phyloP scores from a whole-genome alignment of 78 protist species.

The Dictyostelium firmibasis region DNA sequence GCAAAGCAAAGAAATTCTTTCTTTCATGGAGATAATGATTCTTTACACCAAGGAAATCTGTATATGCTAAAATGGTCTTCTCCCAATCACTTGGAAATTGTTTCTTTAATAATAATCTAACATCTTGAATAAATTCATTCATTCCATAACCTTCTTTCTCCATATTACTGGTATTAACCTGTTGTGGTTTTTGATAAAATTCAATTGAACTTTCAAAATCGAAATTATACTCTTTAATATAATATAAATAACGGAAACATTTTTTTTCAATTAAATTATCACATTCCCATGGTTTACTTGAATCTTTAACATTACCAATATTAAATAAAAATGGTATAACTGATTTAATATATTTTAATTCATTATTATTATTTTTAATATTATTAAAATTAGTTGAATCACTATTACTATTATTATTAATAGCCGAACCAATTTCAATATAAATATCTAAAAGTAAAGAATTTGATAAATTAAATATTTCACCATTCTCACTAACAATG shows the following conservation, averaged over 20 bases:
- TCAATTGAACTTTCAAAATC: background rate
- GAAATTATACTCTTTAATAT: constrained; percentile 5
- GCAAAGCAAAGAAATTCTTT: background rate
- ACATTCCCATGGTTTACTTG: constrained; percentile 8
- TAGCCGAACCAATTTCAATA: constrained; percentile 31
- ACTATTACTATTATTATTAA: background rate
- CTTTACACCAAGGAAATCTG: background rate
- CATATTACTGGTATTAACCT: background rate
- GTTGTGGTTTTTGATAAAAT: constrained; percentile 25
- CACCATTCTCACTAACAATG: constrained; percentile 24
- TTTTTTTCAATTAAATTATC: background rate
- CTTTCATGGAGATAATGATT: background rate
- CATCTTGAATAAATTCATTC: background rate
- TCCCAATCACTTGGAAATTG: background rate
- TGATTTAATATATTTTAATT: background rate
- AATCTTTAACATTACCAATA: background rate
- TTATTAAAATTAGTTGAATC: background rate
- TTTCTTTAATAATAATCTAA: background rate
- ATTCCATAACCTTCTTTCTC: constrained; percentile 8
- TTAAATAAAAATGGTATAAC: background rate
- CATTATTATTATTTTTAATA: background rate
- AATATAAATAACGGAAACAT: constrained; percentile 26
- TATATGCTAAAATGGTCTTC: background rate
- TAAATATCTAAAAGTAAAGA: background rate
- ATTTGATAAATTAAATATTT: background rate